These are phyloP conservation scores for Serpula lacrymans DNA, from an alignment of 768 basidiomycete genomes.

Conservation along the genomic window DNA sequence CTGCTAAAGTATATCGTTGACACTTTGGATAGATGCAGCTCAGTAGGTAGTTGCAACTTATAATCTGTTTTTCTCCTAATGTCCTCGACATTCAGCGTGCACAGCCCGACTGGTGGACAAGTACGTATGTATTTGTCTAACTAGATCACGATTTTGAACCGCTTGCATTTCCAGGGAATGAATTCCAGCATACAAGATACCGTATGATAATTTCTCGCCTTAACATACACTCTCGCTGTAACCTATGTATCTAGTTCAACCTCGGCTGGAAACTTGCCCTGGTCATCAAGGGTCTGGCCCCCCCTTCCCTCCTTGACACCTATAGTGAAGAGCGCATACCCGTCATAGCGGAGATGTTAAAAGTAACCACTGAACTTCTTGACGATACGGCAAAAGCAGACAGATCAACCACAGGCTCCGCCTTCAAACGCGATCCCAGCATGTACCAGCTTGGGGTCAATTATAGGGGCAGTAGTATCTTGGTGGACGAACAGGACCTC, in stretches of 20 bases:
- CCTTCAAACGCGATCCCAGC: constrained; percentile 9
- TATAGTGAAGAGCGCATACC: constrained; percentile 23
- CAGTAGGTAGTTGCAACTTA: constrained; percentile 24
- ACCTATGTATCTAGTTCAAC: constrained; percentile 11
- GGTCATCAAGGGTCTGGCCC: constrained; percentile 17
- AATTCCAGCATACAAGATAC: constrained; percentile 31
- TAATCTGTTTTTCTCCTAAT: no score
- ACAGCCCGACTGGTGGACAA: constrained; percentile 43
- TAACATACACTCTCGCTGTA: not conserved
- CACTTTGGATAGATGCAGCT: constrained; percentile 45
- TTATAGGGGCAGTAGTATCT: constrained; percentile 9
- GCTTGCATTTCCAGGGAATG: constrained; percentile 16
- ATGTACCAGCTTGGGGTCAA: constrained; percentile 32
- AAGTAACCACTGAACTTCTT: constrained; percentile 18
- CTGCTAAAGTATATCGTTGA: not conserved
- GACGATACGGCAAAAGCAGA: constrained; percentile 6
- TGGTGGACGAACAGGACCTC: constrained; percentile 1
- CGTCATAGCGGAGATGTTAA: constrained; percentile 24
- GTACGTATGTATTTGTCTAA: constrained; percentile 8
- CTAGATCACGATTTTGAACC: not conserved
- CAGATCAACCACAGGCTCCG: not conserved
- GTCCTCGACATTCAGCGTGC: constrained; percentile 24
- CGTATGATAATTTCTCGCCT: constrained; percentile 14
- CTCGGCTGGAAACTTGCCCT: constrained; percentile 22
- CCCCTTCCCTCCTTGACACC: constrained; percentile 16